A percentile compares a stretch with the other conserved stretches of the same genome.
Evolutionary conservation across 116 monocot species (phyloP).

Genomic region (Phalaenopsis hybrid): DNA sequence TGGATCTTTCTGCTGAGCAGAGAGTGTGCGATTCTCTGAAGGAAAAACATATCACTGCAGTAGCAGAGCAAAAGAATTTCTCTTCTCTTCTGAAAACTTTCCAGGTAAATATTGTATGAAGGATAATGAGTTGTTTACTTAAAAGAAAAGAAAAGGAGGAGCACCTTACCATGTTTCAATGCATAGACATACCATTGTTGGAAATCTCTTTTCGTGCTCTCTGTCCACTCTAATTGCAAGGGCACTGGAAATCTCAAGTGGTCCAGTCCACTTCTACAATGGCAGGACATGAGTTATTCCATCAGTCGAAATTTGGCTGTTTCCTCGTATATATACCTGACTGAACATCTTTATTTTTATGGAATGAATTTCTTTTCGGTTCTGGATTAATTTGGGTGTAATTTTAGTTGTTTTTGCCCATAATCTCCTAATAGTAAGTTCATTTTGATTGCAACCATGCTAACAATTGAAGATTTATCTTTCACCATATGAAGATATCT

Average conservation of each 20-base stretch:
- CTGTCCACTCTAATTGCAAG: no score
- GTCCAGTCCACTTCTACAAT: background rate
- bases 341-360: background rate
- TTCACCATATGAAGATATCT: no score
- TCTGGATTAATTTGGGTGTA: background rate
- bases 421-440: no score
- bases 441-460: no score
- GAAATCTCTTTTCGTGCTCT: background rate
- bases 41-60: slow-evolving; percentile 13
- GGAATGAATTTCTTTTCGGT: background rate
- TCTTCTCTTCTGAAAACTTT: slow-evolving; percentile 28
- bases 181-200: background rate
- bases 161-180: background rate
- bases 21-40: slow-evolving; percentile 17
- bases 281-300: background rate
- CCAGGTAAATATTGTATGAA: slow-evolving; percentile 17
- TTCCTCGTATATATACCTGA: background rate
- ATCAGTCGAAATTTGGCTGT: background rate
- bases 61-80: slow-evolving; percentile 27
- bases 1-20: slow-evolving; percentile 18
- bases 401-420: background rate
- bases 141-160: background rate
- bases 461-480: no score
- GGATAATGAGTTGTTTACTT: background rate
- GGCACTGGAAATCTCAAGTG: background rate